Evolutionary conservation across 78 protist genomes (phyloP).

Genomic region (Dictyostelium citrinum): DNA sequence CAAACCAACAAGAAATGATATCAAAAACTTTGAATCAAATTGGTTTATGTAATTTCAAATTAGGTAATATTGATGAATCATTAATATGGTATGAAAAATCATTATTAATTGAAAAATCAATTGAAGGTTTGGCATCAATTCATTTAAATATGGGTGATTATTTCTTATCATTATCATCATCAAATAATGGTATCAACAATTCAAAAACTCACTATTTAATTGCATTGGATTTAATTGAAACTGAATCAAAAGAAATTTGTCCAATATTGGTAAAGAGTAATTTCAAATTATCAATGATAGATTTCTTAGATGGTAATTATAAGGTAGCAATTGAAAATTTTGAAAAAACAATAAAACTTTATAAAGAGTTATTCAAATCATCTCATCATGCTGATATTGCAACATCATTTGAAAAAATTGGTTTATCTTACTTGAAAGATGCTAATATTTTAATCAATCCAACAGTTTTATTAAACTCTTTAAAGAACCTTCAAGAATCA

Average conservation of each 20-base stretch:
- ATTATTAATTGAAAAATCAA: neutral
- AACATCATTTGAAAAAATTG: neutral
- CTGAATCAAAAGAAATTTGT: neutral
- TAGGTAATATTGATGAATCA: neutral
- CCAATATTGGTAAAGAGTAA: neutral
- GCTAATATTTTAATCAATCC: neutral
- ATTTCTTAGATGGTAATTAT: neutral
- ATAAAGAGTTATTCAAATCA: slow-evolving; percentile 13
- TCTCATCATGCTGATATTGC: neutral
- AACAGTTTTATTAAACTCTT: neutral
- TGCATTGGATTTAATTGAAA: neutral
- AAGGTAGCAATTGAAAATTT: neutral
- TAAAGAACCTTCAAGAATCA: neutral
- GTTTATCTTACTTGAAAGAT: neutral
- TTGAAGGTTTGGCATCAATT: neutral
- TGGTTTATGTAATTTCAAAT: neutral
- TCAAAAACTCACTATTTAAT: neutral
- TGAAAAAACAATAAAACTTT: neutral
- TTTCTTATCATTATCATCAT: neutral
- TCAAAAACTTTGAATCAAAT: neutral
- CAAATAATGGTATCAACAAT: neutral
- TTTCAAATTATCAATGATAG: neutral
- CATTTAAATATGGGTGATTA: slow-evolving; percentile 4
- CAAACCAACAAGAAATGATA: neutral
- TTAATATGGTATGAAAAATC: neutral